Percentiles rank a stretch among this genome's conserved stretches.
phyloP scores from a whole-genome alignment of 2,329 filamentous ascomycete genomes.

The Fusarium floridanum region DNA sequence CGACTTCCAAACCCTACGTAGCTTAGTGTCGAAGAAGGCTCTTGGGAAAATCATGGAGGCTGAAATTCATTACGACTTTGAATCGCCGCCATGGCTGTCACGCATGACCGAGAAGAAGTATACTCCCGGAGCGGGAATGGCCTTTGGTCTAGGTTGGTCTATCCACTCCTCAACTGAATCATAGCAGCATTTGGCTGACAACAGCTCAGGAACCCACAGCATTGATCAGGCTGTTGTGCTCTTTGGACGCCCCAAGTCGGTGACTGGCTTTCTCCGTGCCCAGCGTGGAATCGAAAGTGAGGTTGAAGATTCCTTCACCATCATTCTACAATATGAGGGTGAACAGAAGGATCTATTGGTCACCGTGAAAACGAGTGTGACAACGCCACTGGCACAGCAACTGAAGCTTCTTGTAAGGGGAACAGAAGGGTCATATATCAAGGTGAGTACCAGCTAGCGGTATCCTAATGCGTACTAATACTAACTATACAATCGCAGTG shows the following conservation, averaged over 20 bases:
- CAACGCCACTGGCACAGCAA: constrained; percentile 33
- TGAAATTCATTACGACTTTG: constrained; percentile 74
- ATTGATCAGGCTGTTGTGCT: constrained; percentile 39
- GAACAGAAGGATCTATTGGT: constrained; percentile 49
- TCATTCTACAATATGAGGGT: constrained; percentile 68
- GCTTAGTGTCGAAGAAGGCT: constrained; percentile 26
- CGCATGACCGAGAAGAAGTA: constrained; percentile 50
- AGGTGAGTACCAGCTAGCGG: neutral
- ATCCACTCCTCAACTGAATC: neutral
- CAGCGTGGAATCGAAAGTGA: constrained; percentile 40
- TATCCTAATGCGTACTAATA: accelerated
- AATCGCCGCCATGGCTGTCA: constrained; percentile 55
- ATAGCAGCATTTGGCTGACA: neutral
- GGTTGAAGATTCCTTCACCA: constrained; percentile 64
- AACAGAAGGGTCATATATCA: constrained; percentile 40
- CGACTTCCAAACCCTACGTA: constrained; percentile 35
- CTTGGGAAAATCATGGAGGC: constrained; percentile 72
- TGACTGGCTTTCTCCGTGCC: constrained; percentile 39
- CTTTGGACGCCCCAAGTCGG: constrained; percentile 31
- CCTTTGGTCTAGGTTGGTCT: constrained; percentile 55
- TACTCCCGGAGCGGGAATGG: constrained; percentile 55
- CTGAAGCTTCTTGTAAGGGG: constrained; percentile 36
- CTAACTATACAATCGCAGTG: constrained; percentile 59
- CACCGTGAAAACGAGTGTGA: constrained; percentile 36
- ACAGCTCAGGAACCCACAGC: constrained; percentile 33